Percentiles rank a stretch among this genome's conserved stretches.
These are phyloP conservation scores for Hypoxylon intermedium DNA, from an alignment of 495 filamentous ascomycete genomes.

Conservation along the genomic window DNA sequence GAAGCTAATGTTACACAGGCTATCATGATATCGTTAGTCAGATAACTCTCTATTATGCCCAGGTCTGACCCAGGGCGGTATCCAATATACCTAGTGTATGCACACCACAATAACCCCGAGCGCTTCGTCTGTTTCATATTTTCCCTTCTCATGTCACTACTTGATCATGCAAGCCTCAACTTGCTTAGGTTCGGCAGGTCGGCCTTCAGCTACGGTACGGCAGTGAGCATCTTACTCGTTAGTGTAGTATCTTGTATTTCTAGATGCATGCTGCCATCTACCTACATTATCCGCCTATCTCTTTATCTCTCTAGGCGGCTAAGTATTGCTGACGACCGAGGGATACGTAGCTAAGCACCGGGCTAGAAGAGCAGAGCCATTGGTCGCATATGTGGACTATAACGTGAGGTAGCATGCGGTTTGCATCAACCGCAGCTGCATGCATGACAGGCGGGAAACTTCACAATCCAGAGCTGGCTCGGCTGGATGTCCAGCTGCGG, in stretches of 20 bases:
- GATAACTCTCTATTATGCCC: background rate
- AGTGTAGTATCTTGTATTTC: background rate
- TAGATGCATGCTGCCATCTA: slow-evolving; percentile 15
- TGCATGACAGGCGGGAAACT: slow-evolving; percentile 39
- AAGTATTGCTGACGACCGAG: slow-evolving; percentile 33
- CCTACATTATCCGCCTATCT: slow-evolving; percentile 28
- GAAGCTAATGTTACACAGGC: slow-evolving; percentile 14
- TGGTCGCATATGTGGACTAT: slow-evolving; percentile 33
- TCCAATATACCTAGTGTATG: background rate
- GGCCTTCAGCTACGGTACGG: slow-evolving; percentile 14
- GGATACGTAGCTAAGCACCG: slow-evolving; percentile 13
- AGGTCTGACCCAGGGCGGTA: too few relatives aligned
- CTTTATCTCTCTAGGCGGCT: slow-evolving; percentile 30
- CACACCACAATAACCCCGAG: slow-evolving; percentile 18
- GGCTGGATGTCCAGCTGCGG: slow-evolving; percentile 40
- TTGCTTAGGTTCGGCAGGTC: slow-evolving; percentile 3
- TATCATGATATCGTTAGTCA: slow-evolving; percentile 8
- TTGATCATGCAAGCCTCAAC: slow-evolving; percentile 9
- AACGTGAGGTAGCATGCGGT: slow-evolving; percentile 38
- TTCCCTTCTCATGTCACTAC: slow-evolving; percentile 10
- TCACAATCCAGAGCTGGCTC: slow-evolving; percentile 31
- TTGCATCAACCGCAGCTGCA: slow-evolving; percentile 40
- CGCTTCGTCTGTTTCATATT: slow-evolving; percentile 17
- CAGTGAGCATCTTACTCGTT: slow-evolving; percentile 5
- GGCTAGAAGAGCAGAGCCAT: slow-evolving; percentile 31